Evolutionary conservation across 2,329 filamentous ascomycete genomes (phyloP), one percentile per base, ranked within the genome.

Genomic region (Alternaria tenuissima): DNA sequence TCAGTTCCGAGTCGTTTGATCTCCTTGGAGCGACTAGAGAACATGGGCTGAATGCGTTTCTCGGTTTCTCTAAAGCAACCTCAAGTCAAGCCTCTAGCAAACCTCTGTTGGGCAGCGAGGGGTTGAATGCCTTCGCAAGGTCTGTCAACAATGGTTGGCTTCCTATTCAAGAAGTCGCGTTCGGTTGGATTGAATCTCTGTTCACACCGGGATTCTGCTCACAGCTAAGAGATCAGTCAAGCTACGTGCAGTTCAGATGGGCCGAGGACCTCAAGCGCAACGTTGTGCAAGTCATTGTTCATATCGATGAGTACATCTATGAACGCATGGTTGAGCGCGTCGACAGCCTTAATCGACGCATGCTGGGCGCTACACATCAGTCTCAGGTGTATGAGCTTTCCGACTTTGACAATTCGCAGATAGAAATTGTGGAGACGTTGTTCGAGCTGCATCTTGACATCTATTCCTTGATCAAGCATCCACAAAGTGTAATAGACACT

Each of bases 381-480:
- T 68, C 62, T 9, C 55, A 65, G 16, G 38, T 36, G 1, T 71
- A 72, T 34, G 28, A 61, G 16, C 44, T 79, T 3, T 70, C 73
- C 0, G 57, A 67, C 2, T 70, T 73, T 32, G 74, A 83, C 42
- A 62, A 77, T 22, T 73, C 73, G 12, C 69, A 81, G 28, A 73
- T 85, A 41, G 85, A 87, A 51, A 82, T 89, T 72, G 78, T 85
- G 2, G 82, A 91, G 71, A 83, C 84, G 3, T 77, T 91, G 3
- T 90, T 89, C 65, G 89, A 91, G 73, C 77, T 91, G 32, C 89
- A 91, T 68, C 81, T 91, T 6, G 89, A 91, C 69, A 80, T 89
- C 8, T 89, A 88, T 71, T 85, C 85, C 6, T 78, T 85, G n/a
- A 87, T 89, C 66, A 89, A 86, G 51, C 85, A 85, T 63, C 84